phyloP scores from a whole-genome alignment of 2,329 filamentous ascomycete species.

The Exophiala dermatitidis region DNA sequence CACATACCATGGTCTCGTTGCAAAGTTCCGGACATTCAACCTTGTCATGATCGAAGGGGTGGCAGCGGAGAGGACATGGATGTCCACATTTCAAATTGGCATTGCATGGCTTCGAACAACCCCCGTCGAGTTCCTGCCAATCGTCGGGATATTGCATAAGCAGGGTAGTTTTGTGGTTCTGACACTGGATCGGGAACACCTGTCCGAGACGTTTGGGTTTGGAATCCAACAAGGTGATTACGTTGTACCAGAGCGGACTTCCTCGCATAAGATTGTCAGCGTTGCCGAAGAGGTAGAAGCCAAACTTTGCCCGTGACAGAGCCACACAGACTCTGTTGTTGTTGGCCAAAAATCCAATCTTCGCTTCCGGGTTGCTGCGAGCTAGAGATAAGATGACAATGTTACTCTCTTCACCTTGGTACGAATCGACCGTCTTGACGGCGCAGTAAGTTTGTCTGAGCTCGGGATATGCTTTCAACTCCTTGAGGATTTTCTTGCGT shows the following conservation, averaged over 20 bases:
- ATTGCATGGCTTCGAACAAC: constrained; percentile 46
- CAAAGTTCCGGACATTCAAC: constrained; percentile 35
- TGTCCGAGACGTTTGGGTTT: constrained; percentile 38
- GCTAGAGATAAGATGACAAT: constrained; percentile 74
- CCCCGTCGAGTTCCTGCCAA: constrained; percentile 49
- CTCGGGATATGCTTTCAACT: constrained; percentile 38
- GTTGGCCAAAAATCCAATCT: constrained; percentile 67
- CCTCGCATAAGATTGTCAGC: constrained; percentile 45
- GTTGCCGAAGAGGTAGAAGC: constrained; percentile 82
- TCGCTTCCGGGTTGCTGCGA: constrained; percentile 52
- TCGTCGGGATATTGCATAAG: constrained; percentile 38
- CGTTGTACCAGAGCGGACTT: constrained; percentile 47
- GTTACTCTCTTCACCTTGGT: constrained; percentile 87
- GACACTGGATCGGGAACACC: constrained; percentile 58
- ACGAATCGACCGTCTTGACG: constrained; percentile 77
- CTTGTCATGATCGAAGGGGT: constrained; percentile 34
- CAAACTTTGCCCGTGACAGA: constrained; percentile 63
- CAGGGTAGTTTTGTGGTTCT: constrained; percentile 49
- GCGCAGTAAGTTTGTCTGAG: constrained; percentile 45
- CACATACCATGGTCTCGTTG: constrained; percentile 21
- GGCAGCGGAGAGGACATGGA: constrained; percentile 46
- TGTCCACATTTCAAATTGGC: constrained; percentile 46
- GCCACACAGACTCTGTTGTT: constrained; percentile 57
- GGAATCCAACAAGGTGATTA: constrained; percentile 40
- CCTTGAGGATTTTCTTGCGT: constrained; percentile 54